Conservation (phyloP, 164 flowering plant species). For the Annona squamosa region DNA sequence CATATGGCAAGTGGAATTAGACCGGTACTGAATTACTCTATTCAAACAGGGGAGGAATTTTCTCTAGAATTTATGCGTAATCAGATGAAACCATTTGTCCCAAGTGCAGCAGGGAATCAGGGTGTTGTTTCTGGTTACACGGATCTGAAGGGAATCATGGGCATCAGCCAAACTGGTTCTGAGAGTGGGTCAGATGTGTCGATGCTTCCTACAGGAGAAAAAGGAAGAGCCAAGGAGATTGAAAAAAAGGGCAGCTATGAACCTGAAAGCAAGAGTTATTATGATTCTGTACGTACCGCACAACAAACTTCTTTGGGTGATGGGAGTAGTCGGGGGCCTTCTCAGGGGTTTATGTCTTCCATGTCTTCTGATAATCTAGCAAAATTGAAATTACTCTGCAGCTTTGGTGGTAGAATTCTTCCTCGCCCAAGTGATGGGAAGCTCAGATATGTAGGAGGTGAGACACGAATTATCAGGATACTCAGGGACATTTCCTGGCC, state of each 20-base stretch:
- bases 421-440: slow-evolving; percentile 93
- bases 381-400: slow-evolving; percentile 73
- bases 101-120: slow-evolving; percentile 33
- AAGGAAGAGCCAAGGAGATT: slow-evolving; percentile 30
- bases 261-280: slow-evolving; percentile 27
- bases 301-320: slow-evolving; percentile 33
- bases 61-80: slow-evolving; percentile 77
- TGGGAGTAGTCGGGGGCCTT: slow-evolving; percentile 30
- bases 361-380: slow-evolving; percentile 43
- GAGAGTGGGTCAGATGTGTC: slow-evolving; percentile 64
- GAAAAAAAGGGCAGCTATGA: slow-evolving; percentile 32
- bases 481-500: slow-evolving; percentile 60
- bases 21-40: slow-evolving; percentile 67
- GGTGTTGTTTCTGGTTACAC: slow-evolving; percentile 35
- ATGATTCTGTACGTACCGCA: slow-evolving; percentile 33
- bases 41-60: slow-evolving; percentile 97
- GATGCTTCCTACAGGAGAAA: slow-evolving; percentile 30
- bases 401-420: slow-evolving; percentile 82
- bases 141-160: slow-evolving; percentile 53
- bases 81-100: slow-evolving; percentile 35
- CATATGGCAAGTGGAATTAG: slow-evolving; percentile 30
- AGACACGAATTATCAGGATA: slow-evolving; percentile 68
- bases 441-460: slow-evolving; percentile 91
- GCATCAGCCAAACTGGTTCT: slow-evolving; percentile 47
- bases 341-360: slow-evolving; percentile 44